Evolutionary conservation across 352 stramenopile species (phyloP).

Genomic region (Phytophthora constricta): DNA sequence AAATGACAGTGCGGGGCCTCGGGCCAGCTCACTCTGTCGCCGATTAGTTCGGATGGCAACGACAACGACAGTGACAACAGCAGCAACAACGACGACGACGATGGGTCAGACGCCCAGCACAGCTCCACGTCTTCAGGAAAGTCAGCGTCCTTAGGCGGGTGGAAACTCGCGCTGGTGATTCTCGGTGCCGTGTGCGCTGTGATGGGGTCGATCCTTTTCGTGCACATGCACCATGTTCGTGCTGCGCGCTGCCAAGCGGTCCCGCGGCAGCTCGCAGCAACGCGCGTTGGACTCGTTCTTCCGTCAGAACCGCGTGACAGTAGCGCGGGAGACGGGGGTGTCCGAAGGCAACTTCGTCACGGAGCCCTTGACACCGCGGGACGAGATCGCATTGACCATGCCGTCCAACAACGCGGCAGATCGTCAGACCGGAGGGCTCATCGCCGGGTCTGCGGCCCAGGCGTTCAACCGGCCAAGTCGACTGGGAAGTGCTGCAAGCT

Average conservation of each 20-base stretch:
- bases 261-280: constrained; percentile 47
- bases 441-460: constrained; percentile 22
- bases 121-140: constrained; percentile 19
- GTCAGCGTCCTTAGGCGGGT: constrained; percentile 35
- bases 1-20: constrained; percentile 17
- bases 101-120: constrained; percentile 17
- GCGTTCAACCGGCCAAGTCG: constrained; percentile 29
- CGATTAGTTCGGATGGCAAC: constrained; percentile 35
- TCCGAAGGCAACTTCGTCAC: constrained; percentile 34
- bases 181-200: constrained; percentile 54
- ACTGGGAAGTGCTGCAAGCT: constrained; percentile 3
- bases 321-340: constrained; percentile 25
- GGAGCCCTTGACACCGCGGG: constrained; percentile 41
- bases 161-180: constrained; percentile 54
- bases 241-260: constrained; percentile 31
- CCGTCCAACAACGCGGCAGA: constrained; percentile 18
- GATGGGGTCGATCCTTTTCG: constrained; percentile 62
- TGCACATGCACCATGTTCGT: constrained; percentile 48
- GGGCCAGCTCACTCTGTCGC: constrained; percentile 40
- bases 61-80: constrained; percentile 9
- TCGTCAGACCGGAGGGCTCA: constrained; percentile 16
- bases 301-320: constrained; percentile 50
- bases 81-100: constrained; percentile 9
- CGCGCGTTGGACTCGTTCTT: constrained; percentile 64
- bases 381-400: constrained; percentile 44